Evolutionary conservation across 164 flowering plant genomes (phyloP).

Genomic region (Kingdonia uniflora): DNA sequence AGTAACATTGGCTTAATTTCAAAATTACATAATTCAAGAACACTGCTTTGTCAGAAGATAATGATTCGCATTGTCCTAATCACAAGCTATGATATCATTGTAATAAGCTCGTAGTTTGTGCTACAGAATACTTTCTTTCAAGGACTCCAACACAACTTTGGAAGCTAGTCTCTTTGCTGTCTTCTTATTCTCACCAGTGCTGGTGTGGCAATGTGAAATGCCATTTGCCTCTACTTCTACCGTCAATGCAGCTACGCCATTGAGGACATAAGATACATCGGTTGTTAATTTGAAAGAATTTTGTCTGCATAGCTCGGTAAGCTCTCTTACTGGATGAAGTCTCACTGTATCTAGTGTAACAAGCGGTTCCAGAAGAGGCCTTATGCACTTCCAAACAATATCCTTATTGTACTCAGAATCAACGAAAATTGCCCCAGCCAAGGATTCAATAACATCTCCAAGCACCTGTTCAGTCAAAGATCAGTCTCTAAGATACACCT

Average conservation of each 20-base stretch:
- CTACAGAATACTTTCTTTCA: background rate
- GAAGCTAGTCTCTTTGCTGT: slow-evolving; percentile 1
- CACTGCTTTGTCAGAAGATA: too few species aligned
- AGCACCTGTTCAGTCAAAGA: slow-evolving; percentile 50
- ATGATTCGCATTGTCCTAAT: too few species aligned
- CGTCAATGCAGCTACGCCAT: background rate
- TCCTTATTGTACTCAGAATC: slow-evolving; percentile 61
- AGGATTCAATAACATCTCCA: slow-evolving; percentile 83
- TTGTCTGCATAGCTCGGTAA: background rate
- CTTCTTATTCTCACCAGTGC: background rate
- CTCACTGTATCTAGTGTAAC: slow-evolving; percentile 1
- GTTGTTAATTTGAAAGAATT: background rate
- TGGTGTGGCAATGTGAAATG: background rate
- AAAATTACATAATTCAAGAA: too few species aligned
- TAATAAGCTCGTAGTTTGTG: too few species aligned
- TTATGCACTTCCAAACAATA: slow-evolving; percentile 46
- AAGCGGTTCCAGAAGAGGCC: slow-evolving; percentile 2
- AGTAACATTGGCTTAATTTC: too few species aligned
- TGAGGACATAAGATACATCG: background rate
- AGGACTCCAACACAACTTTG: background rate
- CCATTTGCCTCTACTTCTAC: slow-evolving; percentile 1
- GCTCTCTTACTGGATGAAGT: slow-evolving; percentile 1
- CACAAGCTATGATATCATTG: too few species aligned
- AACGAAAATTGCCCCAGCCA: slow-evolving; percentile 79
- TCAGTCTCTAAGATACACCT: too few species aligned